A percentile compares a stretch with the other conserved stretches of the same genome.
These are phyloP conservation scores for Solanum etuberosum DNA, from an alignment of 257 asterid species.

Conservation along the genomic window DNA sequence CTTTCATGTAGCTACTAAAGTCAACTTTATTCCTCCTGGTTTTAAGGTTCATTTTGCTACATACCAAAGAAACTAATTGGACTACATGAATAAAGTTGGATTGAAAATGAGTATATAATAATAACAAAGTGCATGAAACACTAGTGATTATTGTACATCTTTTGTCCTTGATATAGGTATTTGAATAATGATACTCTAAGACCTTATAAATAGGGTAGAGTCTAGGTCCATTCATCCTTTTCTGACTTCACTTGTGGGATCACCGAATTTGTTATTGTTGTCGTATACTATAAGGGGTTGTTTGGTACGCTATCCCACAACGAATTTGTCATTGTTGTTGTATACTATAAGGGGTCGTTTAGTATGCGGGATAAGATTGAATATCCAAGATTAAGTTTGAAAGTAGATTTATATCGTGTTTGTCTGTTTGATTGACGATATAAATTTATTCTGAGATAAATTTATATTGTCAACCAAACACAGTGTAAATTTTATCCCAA, in stretches of 20 bases:
- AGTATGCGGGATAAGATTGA: too few relatives aligned
- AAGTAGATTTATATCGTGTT: too few relatives aligned
- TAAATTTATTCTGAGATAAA: too few relatives aligned
- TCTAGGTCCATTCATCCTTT: rapidly evolving
- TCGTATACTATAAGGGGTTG: not conserved
- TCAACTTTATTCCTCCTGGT: slow-evolving; percentile 1
- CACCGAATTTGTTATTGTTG: too few relatives aligned
- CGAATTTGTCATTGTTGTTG: too few relatives aligned
- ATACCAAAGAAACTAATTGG: not conserved
- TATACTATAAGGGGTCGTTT: too few relatives aligned
- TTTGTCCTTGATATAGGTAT: not conserved
- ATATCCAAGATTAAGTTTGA: not conserved
- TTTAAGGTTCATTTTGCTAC: slow-evolving; percentile 3
- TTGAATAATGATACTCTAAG: not conserved
- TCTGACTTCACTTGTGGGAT: too few relatives aligned
- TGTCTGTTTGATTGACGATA: too few relatives aligned
- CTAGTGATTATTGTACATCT: not conserved
- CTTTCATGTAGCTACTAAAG: not conserved
- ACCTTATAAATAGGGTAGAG: not conserved
- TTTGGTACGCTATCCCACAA: too few relatives aligned
- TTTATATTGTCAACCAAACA: too few relatives aligned
- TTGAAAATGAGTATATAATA: not conserved
- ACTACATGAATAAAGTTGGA: not conserved
- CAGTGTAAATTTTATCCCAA: too few relatives aligned
- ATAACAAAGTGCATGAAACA: not conserved